phyloP scores from a whole-genome alignment of 1,284 basidiomycete species.

The Hemileia vastatrix region DNA sequence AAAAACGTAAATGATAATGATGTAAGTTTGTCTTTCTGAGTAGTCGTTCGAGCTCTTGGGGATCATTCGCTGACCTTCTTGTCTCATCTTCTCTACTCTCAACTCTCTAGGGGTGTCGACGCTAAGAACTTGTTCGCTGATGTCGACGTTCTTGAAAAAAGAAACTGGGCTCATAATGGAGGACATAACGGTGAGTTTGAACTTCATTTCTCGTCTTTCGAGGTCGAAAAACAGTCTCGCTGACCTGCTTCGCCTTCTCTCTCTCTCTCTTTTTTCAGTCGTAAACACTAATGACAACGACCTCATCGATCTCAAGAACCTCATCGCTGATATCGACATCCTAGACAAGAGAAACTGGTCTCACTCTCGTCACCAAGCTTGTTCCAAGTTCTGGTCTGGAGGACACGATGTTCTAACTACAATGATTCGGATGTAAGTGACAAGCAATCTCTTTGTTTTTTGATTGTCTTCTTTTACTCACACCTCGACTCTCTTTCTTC shows the following conservation, averaged over 20 bases:
- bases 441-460: background rate
- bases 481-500: background rate
- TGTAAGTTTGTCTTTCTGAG: background rate
- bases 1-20: background rate
- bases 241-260: background rate
- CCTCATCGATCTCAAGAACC: background rate
- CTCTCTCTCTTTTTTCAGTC: background rate
- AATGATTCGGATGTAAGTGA: background rate
- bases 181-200: background rate
- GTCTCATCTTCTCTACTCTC: background rate
- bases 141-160: background rate
- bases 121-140: background rate
- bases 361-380: background rate
- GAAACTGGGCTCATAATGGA: background rate
- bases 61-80: background rate
- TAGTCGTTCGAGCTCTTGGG: background rate
- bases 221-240: too few relatives aligned
- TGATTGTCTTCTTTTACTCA: background rate
- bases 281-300: background rate
- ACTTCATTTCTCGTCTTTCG: background rate
- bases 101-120: background rate
- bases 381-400: background rate
- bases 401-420: background rate
- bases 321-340: background rate
- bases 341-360: background rate